Evolutionary conservation across 768 basidiomycete species (phyloP).

Genomic region (Psilocybe azurescens): DNA sequence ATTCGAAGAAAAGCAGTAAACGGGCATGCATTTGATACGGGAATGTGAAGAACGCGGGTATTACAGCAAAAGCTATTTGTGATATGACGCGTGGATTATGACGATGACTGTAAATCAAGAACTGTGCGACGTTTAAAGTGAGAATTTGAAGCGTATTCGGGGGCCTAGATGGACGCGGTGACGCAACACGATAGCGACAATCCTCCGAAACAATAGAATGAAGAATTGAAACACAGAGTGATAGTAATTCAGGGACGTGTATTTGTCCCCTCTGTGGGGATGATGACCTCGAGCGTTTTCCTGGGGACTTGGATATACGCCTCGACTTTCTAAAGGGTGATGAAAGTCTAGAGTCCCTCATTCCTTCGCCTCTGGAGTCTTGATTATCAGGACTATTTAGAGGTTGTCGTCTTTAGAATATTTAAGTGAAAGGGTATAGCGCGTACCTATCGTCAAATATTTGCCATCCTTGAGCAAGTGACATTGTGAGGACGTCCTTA

Average conservation of each 20-base stretch:
- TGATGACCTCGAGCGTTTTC: conserved; percentile 56
- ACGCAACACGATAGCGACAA: conserved; percentile 66
- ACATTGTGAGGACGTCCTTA: conserved; percentile 61
- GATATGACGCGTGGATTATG: conserved; percentile 57
- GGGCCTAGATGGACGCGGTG: conserved; percentile 67
- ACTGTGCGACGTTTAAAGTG: conserved; percentile 73
- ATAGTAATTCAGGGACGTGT: conserved; percentile 57
- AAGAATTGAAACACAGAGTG: conserved; percentile 62
- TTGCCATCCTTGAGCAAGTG: conserved; percentile 61
- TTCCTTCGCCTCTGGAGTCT: conserved; percentile 19
- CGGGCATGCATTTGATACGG: conserved; percentile 62
- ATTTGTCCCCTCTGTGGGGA: conserved; percentile 42
- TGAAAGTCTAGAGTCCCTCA: conserved; percentile 32
- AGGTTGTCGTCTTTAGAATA: background rate
- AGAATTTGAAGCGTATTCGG: conserved; percentile 79
- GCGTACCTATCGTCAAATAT: conserved; percentile 56
- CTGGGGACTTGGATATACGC: conserved; percentile 44
- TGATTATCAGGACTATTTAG: conserved; percentile 21
- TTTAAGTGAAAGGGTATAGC: background rate
- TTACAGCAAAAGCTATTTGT: conserved; percentile 67
- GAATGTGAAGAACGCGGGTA: conserved; percentile 81
- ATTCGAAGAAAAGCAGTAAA: conserved; percentile 73
- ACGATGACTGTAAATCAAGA: conserved; percentile 61
- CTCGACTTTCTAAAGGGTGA: conserved; percentile 53
- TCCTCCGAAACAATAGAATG: conserved; percentile 74